phyloP scores from a whole-genome alignment of 75 land plant species.

The Isoetes taiwanensis region DNA sequence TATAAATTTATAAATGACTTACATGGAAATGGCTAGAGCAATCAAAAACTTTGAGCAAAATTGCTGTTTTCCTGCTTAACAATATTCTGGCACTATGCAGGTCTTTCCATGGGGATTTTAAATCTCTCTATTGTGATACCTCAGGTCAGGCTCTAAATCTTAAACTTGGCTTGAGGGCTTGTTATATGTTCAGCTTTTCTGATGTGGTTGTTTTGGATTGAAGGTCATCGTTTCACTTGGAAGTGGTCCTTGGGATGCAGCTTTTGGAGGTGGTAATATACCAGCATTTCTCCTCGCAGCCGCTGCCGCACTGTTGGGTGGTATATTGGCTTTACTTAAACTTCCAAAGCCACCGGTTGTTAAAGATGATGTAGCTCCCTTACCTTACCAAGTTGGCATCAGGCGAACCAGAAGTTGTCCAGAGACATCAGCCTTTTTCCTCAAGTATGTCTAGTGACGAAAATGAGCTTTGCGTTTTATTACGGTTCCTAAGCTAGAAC shows the following conservation, averaged over 20 bases:
- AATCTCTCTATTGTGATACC: background rate
- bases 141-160: background rate
- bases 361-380: no score
- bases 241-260: slow-evolving; percentile 77
- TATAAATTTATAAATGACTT: no score
- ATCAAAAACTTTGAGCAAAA: no score
- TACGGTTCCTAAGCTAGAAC: no score
- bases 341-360: slow-evolving; percentile 49
- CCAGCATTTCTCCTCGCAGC: slow-evolving; percentile 57
- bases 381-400: no score
- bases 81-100: background rate
- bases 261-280: slow-evolving; percentile 77
- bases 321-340: slow-evolving; percentile 41
- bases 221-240: slow-evolving; percentile 70
- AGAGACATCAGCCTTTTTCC: no score
- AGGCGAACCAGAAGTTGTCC: no score
- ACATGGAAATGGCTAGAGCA: no score
- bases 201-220: background rate
- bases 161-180: background rate
- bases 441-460: no score
- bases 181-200: background rate
- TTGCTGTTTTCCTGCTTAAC: no score
- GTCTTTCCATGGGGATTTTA: background rate
- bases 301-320: slow-evolving; percentile 47
- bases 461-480: no score